Conservation (phyloP, 2,329 filamentous ascomycete genomes). For the Trichoderma sp. region DNA sequence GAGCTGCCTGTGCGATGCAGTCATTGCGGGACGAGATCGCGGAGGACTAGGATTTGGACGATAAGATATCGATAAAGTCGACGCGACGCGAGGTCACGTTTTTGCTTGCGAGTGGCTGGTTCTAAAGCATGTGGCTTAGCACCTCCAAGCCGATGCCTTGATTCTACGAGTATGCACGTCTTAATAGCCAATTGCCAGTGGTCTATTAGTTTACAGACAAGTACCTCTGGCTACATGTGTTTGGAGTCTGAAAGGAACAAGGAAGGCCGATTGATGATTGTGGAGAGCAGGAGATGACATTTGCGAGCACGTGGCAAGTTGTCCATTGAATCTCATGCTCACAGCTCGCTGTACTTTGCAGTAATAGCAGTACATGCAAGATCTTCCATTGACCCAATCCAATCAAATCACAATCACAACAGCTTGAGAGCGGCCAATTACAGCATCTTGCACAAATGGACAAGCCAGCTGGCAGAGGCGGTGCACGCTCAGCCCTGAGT, state of each 20-base stretch:
- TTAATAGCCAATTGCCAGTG: background rate
- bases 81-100: constrained; percentile 40
- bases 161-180: background rate
- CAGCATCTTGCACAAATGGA: background rate
- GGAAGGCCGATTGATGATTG: background rate
- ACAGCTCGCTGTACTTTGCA: background rate
- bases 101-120: constrained; percentile 1
- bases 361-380: no score
- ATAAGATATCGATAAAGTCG: background rate
- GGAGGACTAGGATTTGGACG: background rate
- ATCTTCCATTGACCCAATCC: background rate
- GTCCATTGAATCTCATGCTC: background rate
- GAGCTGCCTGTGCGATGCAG: background rate
- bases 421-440: background rate
- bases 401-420: background rate
- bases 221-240: background rate
- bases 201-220: background rate
- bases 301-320: background rate
- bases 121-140: background rate
- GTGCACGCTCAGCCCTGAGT: constrained; percentile 13
- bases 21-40: constrained; percentile 9
- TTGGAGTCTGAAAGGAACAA: background rate
- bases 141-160: background rate
- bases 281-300: background rate
- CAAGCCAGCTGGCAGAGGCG: constrained; percentile 3